A percentile compares a stretch with the other conserved stretches of the same genome.
Conservation (phyloP, 768 basidiomycete species). For the Hericium erinaceus region DNA sequence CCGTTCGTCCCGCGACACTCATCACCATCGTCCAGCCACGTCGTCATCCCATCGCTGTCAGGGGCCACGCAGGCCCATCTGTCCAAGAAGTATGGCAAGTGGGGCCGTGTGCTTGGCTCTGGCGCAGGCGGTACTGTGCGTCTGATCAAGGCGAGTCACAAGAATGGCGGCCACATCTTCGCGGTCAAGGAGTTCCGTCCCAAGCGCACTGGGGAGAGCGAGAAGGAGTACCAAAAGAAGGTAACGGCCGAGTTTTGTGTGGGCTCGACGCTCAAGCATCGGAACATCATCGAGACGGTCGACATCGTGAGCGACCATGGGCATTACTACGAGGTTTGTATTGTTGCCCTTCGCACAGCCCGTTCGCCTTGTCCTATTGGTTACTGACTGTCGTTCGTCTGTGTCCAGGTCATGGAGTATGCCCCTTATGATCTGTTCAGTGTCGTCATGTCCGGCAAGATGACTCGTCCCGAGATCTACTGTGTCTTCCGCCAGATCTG, state of each 20-base stretch:
- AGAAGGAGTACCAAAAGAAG: conserved; percentile 99
- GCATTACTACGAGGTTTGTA: conserved; percentile 90
- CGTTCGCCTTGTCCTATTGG: background rate
- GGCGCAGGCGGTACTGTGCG: conserved; percentile 99
- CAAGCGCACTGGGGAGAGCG: conserved; percentile 77
- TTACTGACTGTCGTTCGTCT: conserved; percentile 4
- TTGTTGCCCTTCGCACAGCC: background rate
- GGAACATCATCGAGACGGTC: conserved; percentile 95
- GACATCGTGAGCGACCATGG: conserved; percentile 98
- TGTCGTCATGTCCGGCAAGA: conserved; percentile 99
- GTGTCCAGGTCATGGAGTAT: conserved; percentile 91
- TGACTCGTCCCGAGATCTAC: conserved; percentile 96
- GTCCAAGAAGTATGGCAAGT: conserved; percentile 98
- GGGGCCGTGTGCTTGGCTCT: conserved; percentile 90
- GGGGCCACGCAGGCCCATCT: conserved; percentile 85
- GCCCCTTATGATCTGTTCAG: conserved; percentile 97
- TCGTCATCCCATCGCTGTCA: conserved; percentile 51
- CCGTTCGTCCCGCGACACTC: background rate
- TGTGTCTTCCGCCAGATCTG: conserved; percentile 99
- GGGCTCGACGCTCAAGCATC: conserved; percentile 86
- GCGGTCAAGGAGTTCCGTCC: conserved; percentile 98
- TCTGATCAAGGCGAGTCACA: conserved; percentile 79
- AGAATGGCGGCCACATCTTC: conserved; percentile 78
- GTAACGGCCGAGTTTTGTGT: conserved; percentile 99
- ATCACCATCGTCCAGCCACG: conserved; percentile 6